Evolutionary conservation across 805 yeast genomes (phyloP), one percentile per base, ranked within the genome.

Genomic region (Wickerhamiella parazyma): DNA sequence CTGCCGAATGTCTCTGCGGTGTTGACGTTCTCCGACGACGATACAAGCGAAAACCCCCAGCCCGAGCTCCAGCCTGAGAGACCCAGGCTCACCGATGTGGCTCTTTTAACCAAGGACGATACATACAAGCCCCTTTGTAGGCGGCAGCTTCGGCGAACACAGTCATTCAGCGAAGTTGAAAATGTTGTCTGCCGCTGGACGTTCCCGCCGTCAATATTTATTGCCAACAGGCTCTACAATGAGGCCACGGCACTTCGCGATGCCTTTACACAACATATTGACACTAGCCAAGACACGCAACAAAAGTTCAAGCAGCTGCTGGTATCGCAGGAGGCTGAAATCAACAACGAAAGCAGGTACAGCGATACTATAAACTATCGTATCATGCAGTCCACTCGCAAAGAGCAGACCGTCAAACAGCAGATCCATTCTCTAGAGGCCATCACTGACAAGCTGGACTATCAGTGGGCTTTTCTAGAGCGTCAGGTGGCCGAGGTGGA

Each of bases 401-500:
- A 49, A 33, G 50, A 51, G 39, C 55, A 55, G 21, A 42, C 50
- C 5, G 55, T 51, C 31, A 41, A 38, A 25, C 48, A 69, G 11
- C 58, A 63, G 6, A 55, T 61, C 22, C 71, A 69, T 46, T 80
- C 76, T 47, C 62, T 76, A 14, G 72, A 71, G 41, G 70, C 77
- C 7, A 60, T 74, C 41, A 70, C 73, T 26, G 76, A 82, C 18
- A 51, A 55, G 2, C 65, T 81, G 41, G 73, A 75, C 51, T 81
- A 81, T 56, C 89, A 81, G 54, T 63, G 76, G 36, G 61, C 80
- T 17, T 62, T 77, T 34, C 58, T 81, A 24, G 69, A 69, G 25
- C 69, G 72, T 18, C 76, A 80, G 50, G 69, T 81, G 38, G 69
- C 73, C 36, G 91, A 81, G 51, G 78, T 80, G 6, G 82, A 78